phyloP scores from a whole-genome alignment of 306 rosid genomes.

The barrel medic (Medicago truncatula) region MtrunA17r5.0-ANR NC_053042.1:27626501-27627000 shows the following conservation, averaged over 20 bases:
- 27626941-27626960: conserved; percentile 76
- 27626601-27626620: conserved; percentile 39
- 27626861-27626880: conserved; percentile 8
- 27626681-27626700: conserved; percentile 84
- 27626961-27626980: conserved; percentile 42
- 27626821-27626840: conserved; percentile 55
- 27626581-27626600: conserved; percentile 39
- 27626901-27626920: conserved; percentile 78
- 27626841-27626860: conserved; percentile 55
- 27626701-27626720: conserved; percentile 72
- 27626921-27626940: conserved; percentile 78
- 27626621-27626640: conserved; percentile 33
- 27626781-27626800: conserved; percentile 71
- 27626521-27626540: conserved; percentile 9
- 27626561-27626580: conserved; percentile 25
- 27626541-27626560: conserved; percentile 6
- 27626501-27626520: conserved; percentile 50
- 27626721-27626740: conserved; percentile 85
- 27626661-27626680: conserved; percentile 58
- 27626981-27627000: conserved; percentile 19
- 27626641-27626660: conserved; percentile 48
- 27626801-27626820: conserved; percentile 66
- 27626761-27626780: conserved; percentile 69
- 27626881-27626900: conserved; percentile 30
- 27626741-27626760: conserved; percentile 76